phyloP scores from a whole-genome alignment of 345 rosid species.

The Dimocarpus longan region DNA sequence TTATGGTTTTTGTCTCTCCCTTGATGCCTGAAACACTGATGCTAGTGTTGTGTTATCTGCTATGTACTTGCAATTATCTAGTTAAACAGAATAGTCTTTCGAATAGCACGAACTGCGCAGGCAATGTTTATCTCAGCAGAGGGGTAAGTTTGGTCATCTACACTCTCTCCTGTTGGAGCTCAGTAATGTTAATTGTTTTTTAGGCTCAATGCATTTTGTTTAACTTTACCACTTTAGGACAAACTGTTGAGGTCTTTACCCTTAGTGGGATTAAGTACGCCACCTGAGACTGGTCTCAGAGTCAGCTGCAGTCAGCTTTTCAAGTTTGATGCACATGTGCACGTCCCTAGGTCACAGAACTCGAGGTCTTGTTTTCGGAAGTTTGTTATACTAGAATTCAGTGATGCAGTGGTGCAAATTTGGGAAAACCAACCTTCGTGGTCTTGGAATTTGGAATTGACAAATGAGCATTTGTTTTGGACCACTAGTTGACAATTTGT shows the following conservation, averaged over 20 bases:
- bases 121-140: slow-evolving; percentile 21
- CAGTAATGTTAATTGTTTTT: neutral
- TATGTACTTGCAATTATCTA: slow-evolving; percentile 27
- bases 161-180: slow-evolving; percentile 5
- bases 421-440: neutral
- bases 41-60: slow-evolving; percentile 14
- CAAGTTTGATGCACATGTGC: neutral
- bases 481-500: neutral
- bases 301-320: neutral
- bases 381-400: neutral
- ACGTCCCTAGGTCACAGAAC: neutral
- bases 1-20: slow-evolving; percentile 15
- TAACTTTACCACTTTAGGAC: neutral
- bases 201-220: neutral
- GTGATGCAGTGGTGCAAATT: neutral
- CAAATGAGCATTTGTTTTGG: neutral
- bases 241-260: neutral
- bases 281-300: neutral
- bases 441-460: neutral
- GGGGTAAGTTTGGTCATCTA: slow-evolving; percentile 40
- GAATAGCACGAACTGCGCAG: slow-evolving; percentile 17
- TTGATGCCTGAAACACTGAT: slow-evolving; percentile 8
- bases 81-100: slow-evolving; percentile 31
- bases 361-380: neutral
- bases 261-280: neutral